phyloP scores from a whole-genome alignment of 163 green algal genomes.

The Prototheca wickerhamii region DNA sequence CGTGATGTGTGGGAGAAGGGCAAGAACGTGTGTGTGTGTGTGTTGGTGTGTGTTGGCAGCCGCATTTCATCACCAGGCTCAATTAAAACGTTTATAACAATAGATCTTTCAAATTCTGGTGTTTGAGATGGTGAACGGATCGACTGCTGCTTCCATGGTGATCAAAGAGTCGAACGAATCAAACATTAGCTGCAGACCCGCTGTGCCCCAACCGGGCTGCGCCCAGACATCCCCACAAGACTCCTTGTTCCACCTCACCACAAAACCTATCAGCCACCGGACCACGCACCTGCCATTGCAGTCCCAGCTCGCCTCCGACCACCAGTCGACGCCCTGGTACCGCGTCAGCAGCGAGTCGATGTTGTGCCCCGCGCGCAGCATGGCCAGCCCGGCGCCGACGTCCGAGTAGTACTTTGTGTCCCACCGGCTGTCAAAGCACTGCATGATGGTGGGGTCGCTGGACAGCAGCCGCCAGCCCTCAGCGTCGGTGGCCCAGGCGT shows the following conservation, averaged over 20 bases:
- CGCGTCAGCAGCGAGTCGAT: slow-evolving; percentile 60
- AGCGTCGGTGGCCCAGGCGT: slow-evolving; percentile 54
- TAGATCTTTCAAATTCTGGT: too few species aligned
- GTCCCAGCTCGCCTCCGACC: slow-evolving; percentile 42
- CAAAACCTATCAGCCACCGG: neutral
- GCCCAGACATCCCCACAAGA: neutral
- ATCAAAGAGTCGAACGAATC: too few species aligned
- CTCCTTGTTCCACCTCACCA: neutral
- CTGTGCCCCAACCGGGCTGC: too few species aligned
- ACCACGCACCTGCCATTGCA: slow-evolving; percentile 53
- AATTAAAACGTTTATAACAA: too few species aligned
- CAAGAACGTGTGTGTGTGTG: neutral
- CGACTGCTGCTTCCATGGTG: too few species aligned
- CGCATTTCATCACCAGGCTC: too few species aligned
- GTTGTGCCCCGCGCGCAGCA: slow-evolving; percentile 55
- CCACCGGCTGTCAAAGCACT: slow-evolving; percentile 48
- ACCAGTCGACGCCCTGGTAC: slow-evolving; percentile 70
- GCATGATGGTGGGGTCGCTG: slow-evolving; percentile 32
- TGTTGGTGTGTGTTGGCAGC: too few species aligned
- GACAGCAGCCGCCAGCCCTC: slow-evolving; percentile 40
- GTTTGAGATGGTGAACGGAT: too few species aligned
- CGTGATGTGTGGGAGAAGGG: neutral
- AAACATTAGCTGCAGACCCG: neutral
- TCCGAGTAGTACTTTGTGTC: slow-evolving; percentile 57
- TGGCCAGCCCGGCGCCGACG: slow-evolving; percentile 37